Conservation (phyloP, 768 basidiomycete genomes). For the Lactifluus subvellereus region DNA sequence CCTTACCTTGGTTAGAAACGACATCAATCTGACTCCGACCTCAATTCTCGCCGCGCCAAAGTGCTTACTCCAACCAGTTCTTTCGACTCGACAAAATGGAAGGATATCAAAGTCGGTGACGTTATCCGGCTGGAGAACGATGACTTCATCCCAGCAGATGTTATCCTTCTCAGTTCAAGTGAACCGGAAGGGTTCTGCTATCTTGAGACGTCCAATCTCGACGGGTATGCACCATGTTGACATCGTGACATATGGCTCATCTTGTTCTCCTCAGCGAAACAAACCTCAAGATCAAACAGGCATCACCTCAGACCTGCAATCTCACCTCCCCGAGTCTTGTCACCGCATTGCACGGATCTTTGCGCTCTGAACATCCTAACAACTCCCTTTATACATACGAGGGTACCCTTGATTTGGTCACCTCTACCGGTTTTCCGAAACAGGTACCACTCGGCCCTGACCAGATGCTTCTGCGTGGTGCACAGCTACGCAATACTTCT, state of each 20-base stretch:
- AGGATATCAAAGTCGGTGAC: slow-evolving; percentile 86
- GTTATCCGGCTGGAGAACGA: slow-evolving; percentile 85
- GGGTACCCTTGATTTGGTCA: slow-evolving; percentile 63
- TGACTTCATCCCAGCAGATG: slow-evolving; percentile 94
- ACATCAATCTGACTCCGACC: slow-evolving; percentile 88
- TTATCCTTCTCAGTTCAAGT: slow-evolving; percentile 79
- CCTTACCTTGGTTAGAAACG: slow-evolving; percentile 60
- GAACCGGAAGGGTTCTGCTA: slow-evolving; percentile 98
- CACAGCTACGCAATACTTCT: slow-evolving; percentile 91
- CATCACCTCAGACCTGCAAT: slow-evolving; percentile 69
- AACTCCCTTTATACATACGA: slow-evolving; percentile 97
- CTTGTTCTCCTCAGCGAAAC: slow-evolving; percentile 61
- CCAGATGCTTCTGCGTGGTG: slow-evolving; percentile 89
- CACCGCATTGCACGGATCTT: slow-evolving; percentile 65
- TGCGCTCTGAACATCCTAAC: slow-evolving; percentile 96
- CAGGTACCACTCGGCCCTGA: slow-evolving; percentile 92
- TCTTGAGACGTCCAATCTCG: slow-evolving; percentile 95
- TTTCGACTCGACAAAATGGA: slow-evolving; percentile 80
- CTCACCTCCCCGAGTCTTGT: slow-evolving; percentile 77
- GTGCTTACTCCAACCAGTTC: slow-evolving; percentile 57
- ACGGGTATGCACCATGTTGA: slow-evolving; percentile 58
- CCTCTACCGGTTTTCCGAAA: slow-evolving; percentile 53
- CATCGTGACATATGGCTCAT: not conserved
- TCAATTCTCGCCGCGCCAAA: slow-evolving; percentile 79
- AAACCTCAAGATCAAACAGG: slow-evolving; percentile 98